These are phyloP conservation scores for Hypomontagnella monticulosa DNA, from an alignment of 495 filamentous ascomycete genomes.

Conservation along the genomic window DNA sequence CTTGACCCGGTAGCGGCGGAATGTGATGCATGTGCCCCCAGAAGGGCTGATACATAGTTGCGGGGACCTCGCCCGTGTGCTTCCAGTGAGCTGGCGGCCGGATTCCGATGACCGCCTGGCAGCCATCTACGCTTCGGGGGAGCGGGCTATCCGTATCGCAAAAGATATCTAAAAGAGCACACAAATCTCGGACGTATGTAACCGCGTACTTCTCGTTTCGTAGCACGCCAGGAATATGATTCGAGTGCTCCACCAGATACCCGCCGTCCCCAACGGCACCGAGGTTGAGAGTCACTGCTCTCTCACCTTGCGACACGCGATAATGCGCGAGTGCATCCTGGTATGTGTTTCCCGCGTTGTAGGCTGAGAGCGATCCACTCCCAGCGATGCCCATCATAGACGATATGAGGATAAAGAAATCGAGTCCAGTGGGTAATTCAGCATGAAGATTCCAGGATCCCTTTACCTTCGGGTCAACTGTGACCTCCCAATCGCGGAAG, in stretches of 20 bases:
- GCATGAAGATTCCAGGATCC: slow-evolving; percentile 61
- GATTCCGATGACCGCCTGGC: not conserved
- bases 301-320: slow-evolving; percentile 42
- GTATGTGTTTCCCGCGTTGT: slow-evolving; percentile 67
- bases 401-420: slow-evolving; percentile 68
- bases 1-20: not conserved
- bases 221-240: not conserved
- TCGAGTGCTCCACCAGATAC: slow-evolving; percentile 48
- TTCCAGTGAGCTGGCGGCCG: not conserved
- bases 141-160: not conserved
- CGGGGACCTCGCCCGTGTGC: not conserved
- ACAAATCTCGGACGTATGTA: slow-evolving; percentile 5
- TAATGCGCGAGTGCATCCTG: slow-evolving; percentile 56
- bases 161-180: slow-evolving; percentile 24
- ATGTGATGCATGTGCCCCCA: slow-evolving; percentile 4
- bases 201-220: not conserved
- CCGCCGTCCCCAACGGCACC: slow-evolving; percentile 56
- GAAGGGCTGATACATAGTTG: not conserved
- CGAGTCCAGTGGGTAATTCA: slow-evolving; percentile 49
- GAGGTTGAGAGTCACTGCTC: slow-evolving; percentile 58
- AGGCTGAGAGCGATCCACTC: slow-evolving; percentile 60
- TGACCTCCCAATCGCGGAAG: slow-evolving; percentile 47
- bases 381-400: slow-evolving; percentile 63
- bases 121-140: not conserved
- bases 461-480: slow-evolving; percentile 54